Evolutionary conservation across 164 flowering plant genomes (phyloP).

Genomic region (Paratinospora sagittata): DNA sequence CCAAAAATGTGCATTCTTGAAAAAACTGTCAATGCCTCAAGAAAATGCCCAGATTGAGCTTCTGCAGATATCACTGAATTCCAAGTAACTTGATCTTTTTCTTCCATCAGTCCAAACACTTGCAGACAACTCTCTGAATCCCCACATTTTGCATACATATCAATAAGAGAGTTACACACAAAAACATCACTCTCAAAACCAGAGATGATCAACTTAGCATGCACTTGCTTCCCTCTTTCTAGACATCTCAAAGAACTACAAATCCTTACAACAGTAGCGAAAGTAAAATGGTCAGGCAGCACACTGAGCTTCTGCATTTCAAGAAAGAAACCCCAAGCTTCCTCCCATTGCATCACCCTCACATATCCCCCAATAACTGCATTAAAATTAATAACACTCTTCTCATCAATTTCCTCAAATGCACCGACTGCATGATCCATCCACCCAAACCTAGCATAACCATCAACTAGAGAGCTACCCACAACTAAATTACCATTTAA

Average conservation of each 20-base stretch:
- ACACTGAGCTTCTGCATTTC: slow-evolving; percentile 2
- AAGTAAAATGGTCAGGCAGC: slow-evolving; percentile 15
- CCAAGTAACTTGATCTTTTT: slow-evolving; percentile 16
- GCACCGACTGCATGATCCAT: slow-evolving; percentile 5
- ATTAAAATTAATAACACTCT: slow-evolving; percentile 15
- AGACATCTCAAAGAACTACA: slow-evolving; percentile 15
- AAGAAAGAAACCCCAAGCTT: slow-evolving; percentile 7
- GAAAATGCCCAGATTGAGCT: slow-evolving; percentile 11
- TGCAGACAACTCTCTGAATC: slow-evolving; percentile 9
- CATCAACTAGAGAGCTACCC: slow-evolving; percentile 12
- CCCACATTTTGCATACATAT: slow-evolving; percentile 31
- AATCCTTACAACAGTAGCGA: slow-evolving; percentile 9
- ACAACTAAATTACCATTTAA: slow-evolving; percentile 15
- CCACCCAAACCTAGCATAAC: slow-evolving; percentile 11
- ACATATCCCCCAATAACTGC: slow-evolving; percentile 11
- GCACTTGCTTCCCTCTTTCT: slow-evolving; percentile 14
- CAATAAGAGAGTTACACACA: slow-evolving; percentile 27
- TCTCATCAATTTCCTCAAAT: slow-evolving; percentile 8
- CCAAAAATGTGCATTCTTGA: slow-evolving; percentile 12
- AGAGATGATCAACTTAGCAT: slow-evolving; percentile 14
- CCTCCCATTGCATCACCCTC: slow-evolving; percentile 6
- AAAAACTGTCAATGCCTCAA: slow-evolving; percentile 8
- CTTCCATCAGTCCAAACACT: slow-evolving; percentile 13
- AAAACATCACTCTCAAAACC: slow-evolving; percentile 13
- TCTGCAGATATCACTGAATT: slow-evolving; percentile 16